Evolutionary conservation across 2,329 filamentous ascomycete species (phyloP), one percentile per base, ranked within the genome.

Genomic region (Sordariomycetes sp.): DNA sequence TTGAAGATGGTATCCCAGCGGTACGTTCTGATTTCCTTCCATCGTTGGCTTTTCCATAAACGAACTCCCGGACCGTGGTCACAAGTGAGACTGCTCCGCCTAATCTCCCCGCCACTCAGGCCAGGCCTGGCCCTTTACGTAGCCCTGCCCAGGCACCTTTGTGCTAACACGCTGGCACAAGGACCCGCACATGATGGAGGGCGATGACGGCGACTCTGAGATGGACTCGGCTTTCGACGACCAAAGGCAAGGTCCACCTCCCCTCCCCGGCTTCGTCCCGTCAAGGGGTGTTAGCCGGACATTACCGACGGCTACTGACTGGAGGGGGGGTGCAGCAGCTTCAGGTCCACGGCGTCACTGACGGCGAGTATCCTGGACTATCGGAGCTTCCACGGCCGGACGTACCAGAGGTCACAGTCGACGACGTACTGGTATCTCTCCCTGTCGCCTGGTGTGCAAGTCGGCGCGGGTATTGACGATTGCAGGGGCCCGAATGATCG

Each of bases 311-410:
- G 34, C 17, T 53, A 53, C 45, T 50, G 45, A 50, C 45, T 20
- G 22, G 3, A 20, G 5, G 3, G 45, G 5, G n/a, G 22, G 1
- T 34, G 15, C 45, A 57, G 56, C 28, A 53, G 51, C 50, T 42
- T 60, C 39, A 12, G 48, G 3, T 65, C 63, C 13, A 69, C 67
- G 2, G 62, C 64, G 1, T 70, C 68, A 15, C 61, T 71, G 3
- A 63, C 64, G 3, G 65, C 66, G 7, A 69, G 66, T 58, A 66
- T 70, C 52, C 62, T 65, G 20, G 58, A 65, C 35, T 68, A 67
- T 45, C 64, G 65, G 36, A 59, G 56, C n/a, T 59, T 69, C 20
- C 61, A 69, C 8, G 63, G 64, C 34, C 62, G 65, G 6, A 61
- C 61, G 0, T 68, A 63, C 52, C 63, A 67, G 35, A 56, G 60